Base-by-base conservation (phyloP, 75 land plant genomes). In the Adiantum capillusveneris region DNA sequence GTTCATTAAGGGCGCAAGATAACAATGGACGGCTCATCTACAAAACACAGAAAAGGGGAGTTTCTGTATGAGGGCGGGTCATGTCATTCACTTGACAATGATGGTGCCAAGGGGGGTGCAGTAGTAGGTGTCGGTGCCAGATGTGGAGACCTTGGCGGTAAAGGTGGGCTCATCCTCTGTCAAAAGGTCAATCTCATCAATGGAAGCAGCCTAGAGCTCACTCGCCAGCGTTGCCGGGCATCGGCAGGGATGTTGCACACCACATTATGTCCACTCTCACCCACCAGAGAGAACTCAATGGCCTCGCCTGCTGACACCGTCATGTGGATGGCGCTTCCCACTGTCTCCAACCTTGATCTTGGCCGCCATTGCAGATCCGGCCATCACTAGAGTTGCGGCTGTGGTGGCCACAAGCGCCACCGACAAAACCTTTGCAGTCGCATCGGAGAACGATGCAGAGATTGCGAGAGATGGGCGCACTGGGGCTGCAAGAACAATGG, bases 21-120 rank as follows among this genome's bases (percentile, higher is more conserved):
- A n/a, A n/a, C n/a, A n/a, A n/a, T n/a, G n/a, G n/a, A n/a, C n/a
- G n/a, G n/a, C n/a, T n/a, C n/a, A n/a, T n/a, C n/a, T n/a, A n/a
- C n/a, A n/a, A n/a, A n/a, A n/a, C n/a, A n/a, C n/a, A n/a, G n/a
- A n/a, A n/a, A n/a, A n/a, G n/a, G n/a, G n/a, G n/a, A n/a, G n/a
- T n/a, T n/a, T n/a, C n/a, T n/a, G n/a, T n/a, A n/a, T n/a, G n/a
- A n/a, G n/a, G n/a, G n/a, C n/a, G n/a, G n/a, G n/a, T n/a, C n/a
- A n/a, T n/a, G n/a, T n/a, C n/a, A n/a, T n/a, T 46, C 50, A 46
- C 50, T 46, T 46, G 13, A 46, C 50, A 21, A 46, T 46, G 50
- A 46, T 46, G 17, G 50, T 46, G 50, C 6, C 17, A 18, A 18
- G 50, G 6, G 50, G 50, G 13, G 50, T 46, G 17, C 50, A 46